Base-by-base conservation (phyloP, 2,329 filamentous ascomycete genomes). In the Monilinia polystroma region DNA sequence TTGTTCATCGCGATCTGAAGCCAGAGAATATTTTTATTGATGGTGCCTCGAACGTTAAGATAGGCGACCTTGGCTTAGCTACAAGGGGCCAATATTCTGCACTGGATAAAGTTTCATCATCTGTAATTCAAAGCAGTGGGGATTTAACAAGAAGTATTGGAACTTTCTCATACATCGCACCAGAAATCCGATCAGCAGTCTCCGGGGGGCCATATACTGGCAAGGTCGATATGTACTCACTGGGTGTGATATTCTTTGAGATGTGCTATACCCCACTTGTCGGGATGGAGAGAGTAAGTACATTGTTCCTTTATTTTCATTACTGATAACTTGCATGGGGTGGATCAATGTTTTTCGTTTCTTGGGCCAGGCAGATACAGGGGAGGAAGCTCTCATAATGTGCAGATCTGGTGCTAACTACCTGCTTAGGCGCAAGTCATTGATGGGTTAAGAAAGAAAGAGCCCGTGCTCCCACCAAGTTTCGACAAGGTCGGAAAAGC, bases 1-100 rank as follows among this genome's bases (percentile, higher is more conserved):
- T 99, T 71, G 95, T 98, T 18, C 95, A 99, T 77, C 90, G 95
- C 11, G 95, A 99, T 77, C 82, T 99, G 38, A 99, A 99, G 76
- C 95, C 95, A 0, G 95, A 98, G 75, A 99, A 99, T 71, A 89
- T 99, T 41, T 99, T 99, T 79, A 96, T 99, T 71, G 94, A 98
- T 74, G 87, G 90, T 10, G 85, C 89, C 3, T 92, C 93, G 70
- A 95, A 96, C 72, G 93, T 96, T 49, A 95, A 96, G 72, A 97
- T 99, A 72, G 95, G 95, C 54, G 95, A 99, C 75, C 98, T 99
- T 77, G 95, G 95, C 5, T 82, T 99, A 47, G 95, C 95, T 23
- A 98, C 93, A 0, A 95, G 90, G 70, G 92, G 92, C 0, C 92
- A 96, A 73, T 88, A 90, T 70, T 84, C 87, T 2, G 79, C 84